Percentiles rank a stretch among this genome's conserved stretches.
phyloP scores from a whole-genome alignment of 129 eudicot species.

The Flaveria ramosissima region DNA sequence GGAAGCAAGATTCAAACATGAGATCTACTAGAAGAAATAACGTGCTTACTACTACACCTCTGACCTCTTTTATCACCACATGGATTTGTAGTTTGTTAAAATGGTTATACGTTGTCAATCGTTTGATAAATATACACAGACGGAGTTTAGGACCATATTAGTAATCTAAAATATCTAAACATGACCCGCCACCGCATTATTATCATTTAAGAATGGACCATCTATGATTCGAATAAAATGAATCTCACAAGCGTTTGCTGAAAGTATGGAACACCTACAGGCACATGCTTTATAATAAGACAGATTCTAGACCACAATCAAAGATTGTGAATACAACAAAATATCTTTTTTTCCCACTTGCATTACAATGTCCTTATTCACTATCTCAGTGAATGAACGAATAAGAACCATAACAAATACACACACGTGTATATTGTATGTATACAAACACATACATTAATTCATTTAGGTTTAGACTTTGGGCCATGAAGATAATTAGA shows the following conservation, averaged over 20 bases:
- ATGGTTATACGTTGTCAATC: conserved; percentile 18
- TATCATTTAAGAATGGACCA: conserved; percentile 13
- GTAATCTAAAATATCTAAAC: conserved; percentile 11
- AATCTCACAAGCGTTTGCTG: conserved; percentile 10
- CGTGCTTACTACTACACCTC: too few species aligned
- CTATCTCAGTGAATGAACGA: neutral
- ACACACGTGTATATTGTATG: conserved; percentile 6
- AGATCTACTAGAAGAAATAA: too few species aligned
- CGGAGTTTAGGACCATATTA: conserved; percentile 3
- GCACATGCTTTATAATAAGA: conserved; percentile 8
- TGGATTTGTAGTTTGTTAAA: neutral
- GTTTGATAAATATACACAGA: neutral
- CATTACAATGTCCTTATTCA: conserved; percentile 8
- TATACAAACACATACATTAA: neutral
- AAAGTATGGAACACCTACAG: neutral
- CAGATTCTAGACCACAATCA: conserved; percentile 17
- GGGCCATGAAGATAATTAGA: conserved; percentile 9
- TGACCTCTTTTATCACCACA: too few species aligned
- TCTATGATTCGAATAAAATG: conserved; percentile 3
- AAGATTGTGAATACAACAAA: conserved; percentile 17
- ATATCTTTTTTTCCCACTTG: conserved; percentile 8
- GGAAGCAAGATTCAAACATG: too few species aligned
- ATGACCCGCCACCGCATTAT: conserved; percentile 16
- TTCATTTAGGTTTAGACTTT: neutral
- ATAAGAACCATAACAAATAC: neutral